Evolutionary conservation across 1,284 basidiomycete genomes (phyloP), one percentile per base, ranked within the genome.

Genomic region (Paramarasmius palmivorus): DNA sequence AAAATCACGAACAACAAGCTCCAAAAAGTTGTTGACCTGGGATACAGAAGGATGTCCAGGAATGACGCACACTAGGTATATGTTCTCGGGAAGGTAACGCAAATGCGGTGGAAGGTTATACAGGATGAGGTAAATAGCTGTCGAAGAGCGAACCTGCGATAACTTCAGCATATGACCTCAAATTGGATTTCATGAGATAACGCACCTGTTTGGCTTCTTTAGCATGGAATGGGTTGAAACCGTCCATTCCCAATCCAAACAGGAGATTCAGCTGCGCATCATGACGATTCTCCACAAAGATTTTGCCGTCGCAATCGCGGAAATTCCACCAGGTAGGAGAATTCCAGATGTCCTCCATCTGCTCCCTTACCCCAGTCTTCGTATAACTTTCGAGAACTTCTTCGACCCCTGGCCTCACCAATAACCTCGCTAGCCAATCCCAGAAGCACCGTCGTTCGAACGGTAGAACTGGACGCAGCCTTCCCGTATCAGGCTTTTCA

Each of bases 21-120:
- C 29, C 0, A 66, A n/a, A 38, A 62, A 68, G 29, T 61, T 54
- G 40, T 71, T 68, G 3, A 72, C 57, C 15, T 66, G 42, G 0
- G 64, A 55, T 1, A 46, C 36, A 0, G 53, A 58, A 2, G 67
- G 69, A 2, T 65, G 58, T 0, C 69, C 65, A 15, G 66, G 63
- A 2, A 70, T 63, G 8, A 71, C 58, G 0, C 68, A 65, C 0
- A 54, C 63, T 0, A 69, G 49, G 39, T 63, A 70, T 53, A 72
- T 61, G 44, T 72, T 68, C 44, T 73, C 63, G 0, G 59, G 59
- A 1, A 61, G 60, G 49, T 69, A 67, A 0, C 59, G 49, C 0
- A 68, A 39, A 19, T 63, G 48, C 1, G 39, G 46, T 0, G 70
- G 68, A 14, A 72, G 61, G 35, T 70, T 70, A 2, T 67, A 54